phyloP scores from a whole-genome alignment of 1,139 yeast genomes.

The Geotrichum australiense region DNA sequence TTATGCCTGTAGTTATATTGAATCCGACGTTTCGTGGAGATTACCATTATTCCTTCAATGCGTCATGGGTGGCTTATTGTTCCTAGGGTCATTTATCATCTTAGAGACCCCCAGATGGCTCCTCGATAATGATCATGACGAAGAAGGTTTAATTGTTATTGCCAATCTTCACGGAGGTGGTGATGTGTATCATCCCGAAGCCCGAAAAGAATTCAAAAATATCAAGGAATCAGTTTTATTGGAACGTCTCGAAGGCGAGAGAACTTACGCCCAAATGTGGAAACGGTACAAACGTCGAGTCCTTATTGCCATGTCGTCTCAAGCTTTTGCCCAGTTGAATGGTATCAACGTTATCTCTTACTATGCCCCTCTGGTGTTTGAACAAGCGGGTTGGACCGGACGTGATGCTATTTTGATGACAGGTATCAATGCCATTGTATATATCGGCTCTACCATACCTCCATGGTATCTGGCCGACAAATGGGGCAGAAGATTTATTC shows the following conservation, averaged over 20 bases:
- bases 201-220: constrained; percentile 64
- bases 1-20: constrained; percentile 63
- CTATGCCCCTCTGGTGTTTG: constrained; percentile 90
- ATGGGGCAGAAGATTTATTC: constrained; percentile 85
- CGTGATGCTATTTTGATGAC: constrained; percentile 86
- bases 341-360: constrained; percentile 91
- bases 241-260: constrained; percentile 71
- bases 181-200: constrained; percentile 45
- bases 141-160: constrained; percentile 77
- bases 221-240: constrained; percentile 76
- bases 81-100: constrained; percentile 65
- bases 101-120: constrained; percentile 91
- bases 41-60: constrained; percentile 72
- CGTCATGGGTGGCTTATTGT: constrained; percentile 61
- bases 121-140: constrained; percentile 78
- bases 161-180: constrained; percentile 74
- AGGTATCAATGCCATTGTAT: constrained; percentile 76
- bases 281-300: constrained; percentile 64
- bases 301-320: constrained; percentile 86
- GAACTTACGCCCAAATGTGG: constrained; percentile 66
- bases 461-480: constrained; percentile 88
- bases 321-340: constrained; percentile 85
- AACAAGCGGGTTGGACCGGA: constrained; percentile 92
- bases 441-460: constrained; percentile 68
- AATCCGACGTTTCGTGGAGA: constrained; percentile 62